A percentile compares a stretch with the other conserved stretches of the same genome.
Evolutionary conservation across 2,329 filamentous ascomycete genomes (phyloP).

Genomic region (Penicillium frequentans): DNA sequence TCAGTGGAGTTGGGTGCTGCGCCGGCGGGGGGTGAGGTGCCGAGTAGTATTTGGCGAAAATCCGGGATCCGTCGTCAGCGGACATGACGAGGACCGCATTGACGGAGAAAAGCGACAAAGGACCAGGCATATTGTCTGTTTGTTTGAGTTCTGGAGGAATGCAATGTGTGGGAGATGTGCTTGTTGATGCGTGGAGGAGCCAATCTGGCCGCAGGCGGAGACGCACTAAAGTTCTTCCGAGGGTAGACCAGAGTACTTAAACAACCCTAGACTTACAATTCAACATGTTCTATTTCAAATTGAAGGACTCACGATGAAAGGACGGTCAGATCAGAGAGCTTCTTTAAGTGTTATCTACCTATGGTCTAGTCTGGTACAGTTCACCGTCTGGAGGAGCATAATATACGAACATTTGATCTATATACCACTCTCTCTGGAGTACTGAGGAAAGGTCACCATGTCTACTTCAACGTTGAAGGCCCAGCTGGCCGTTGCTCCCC

Average conservation of each 20-base stretch:
- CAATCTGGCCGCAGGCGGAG: constrained; percentile 26
- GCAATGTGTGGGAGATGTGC: constrained; percentile 2
- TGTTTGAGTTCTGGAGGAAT: constrained; percentile 11
- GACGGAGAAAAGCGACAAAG: constrained; percentile 73
- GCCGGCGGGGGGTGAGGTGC: constrained; percentile 66
- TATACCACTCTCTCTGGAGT: background rate
- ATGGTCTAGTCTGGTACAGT: background rate
- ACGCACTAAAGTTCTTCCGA: constrained; percentile 26
- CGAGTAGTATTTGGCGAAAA: constrained; percentile 92
- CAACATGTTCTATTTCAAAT: background rate
- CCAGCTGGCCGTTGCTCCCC: background rate
- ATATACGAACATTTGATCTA: background rate
- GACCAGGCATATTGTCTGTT: constrained; percentile 62
- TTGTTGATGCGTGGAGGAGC: constrained; percentile 24
- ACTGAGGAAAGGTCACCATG: background rate
- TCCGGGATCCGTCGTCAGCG: constrained; percentile 83
- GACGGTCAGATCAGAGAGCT: background rate
- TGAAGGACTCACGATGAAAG: background rate
- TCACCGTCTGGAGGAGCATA: background rate
- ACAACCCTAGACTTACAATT: background rate
- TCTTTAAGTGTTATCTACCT: background rate
- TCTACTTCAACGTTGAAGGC: background rate
- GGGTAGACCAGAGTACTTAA: background rate
- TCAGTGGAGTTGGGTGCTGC: constrained; percentile 56
- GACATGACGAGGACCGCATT: constrained; percentile 77